These are phyloP conservation scores for Populus simonii DNA, from an alignment of 345 rosid genomes.

Conservation along the genomic window DNA sequence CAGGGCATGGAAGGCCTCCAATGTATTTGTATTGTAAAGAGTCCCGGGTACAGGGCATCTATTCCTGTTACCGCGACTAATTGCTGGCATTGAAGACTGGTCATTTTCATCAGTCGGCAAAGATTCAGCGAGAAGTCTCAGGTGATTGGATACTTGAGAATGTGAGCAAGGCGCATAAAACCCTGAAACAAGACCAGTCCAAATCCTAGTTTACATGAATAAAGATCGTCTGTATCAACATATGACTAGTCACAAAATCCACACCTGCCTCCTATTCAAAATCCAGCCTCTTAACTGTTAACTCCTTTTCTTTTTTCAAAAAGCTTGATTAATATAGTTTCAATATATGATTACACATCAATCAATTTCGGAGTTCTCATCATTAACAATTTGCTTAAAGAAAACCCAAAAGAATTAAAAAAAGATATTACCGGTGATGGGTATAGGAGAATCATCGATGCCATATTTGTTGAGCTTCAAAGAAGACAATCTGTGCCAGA, in stretches of 20 bases:
- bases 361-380: neutral
- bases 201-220: neutral
- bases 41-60: conserved; percentile 77
- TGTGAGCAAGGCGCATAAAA: conserved; percentile 89
- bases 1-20: conserved; percentile 61
- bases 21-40: conserved; percentile 74
- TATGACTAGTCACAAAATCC: neutral
- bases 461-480: conserved; percentile 81
- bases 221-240: neutral
- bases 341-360: neutral
- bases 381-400: neutral
- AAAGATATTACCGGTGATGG: conserved; percentile 55
- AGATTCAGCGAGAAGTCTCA: conserved; percentile 72
- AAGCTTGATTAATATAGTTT: neutral
- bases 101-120: conserved; percentile 43
- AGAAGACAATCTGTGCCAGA: conserved; percentile 89
- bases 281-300: neutral
- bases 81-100: conserved; percentile 24
- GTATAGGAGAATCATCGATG: conserved; percentile 84
- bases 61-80: conserved; percentile 58
- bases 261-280: neutral
- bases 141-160: conserved; percentile 65
- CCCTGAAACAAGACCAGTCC: conserved; percentile 36
- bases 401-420: neutral
- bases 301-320: neutral